phyloP scores from a whole-genome alignment of 2,329 filamentous ascomycete species.

The Colletotrichum cuscutae region DNA sequence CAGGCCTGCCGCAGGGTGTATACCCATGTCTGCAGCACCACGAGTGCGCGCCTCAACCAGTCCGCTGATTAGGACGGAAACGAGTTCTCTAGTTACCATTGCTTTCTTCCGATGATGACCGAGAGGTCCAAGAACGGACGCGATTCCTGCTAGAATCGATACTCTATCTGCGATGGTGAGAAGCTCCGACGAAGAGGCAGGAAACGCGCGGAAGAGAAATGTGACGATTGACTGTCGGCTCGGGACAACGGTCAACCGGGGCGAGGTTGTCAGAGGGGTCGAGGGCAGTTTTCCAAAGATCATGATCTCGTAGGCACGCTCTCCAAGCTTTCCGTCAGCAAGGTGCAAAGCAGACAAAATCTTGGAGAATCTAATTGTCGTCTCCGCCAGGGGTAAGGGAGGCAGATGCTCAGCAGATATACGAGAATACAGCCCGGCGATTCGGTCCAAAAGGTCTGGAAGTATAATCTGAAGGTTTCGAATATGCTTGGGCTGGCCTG shows the following conservation, averaged over 20 bases:
- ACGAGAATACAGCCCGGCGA: slow-evolving; percentile 77
- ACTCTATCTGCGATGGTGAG: slow-evolving; percentile 81
- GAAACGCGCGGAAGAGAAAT: slow-evolving; percentile 76
- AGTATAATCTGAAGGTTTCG: slow-evolving; percentile 68
- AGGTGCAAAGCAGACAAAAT: slow-evolving; percentile 75
- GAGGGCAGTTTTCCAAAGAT: slow-evolving; percentile 69
- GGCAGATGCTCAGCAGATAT: slow-evolving; percentile 78
- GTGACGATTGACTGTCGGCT: slow-evolving; percentile 72
- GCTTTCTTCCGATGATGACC: slow-evolving; percentile 90
- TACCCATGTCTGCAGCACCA: slow-evolving; percentile 94
- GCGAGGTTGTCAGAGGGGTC: slow-evolving; percentile 60
- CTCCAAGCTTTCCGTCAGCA: slow-evolving; percentile 70
- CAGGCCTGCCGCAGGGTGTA: slow-evolving; percentile 91
- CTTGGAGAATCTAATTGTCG: slow-evolving; percentile 78
- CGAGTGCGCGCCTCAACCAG: slow-evolving; percentile 91
- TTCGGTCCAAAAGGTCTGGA: slow-evolving; percentile 80
- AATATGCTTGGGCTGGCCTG: slow-evolving; percentile 62
- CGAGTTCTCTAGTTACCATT: slow-evolving; percentile 86
- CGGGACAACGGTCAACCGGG: slow-evolving; percentile 66
- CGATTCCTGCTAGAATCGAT: slow-evolving; percentile 85
- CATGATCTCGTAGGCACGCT: slow-evolving; percentile 70
- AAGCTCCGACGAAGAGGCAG: slow-evolving; percentile 71
- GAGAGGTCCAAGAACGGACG: slow-evolving; percentile 82
- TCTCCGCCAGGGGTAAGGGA: slow-evolving; percentile 77
- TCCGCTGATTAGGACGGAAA: slow-evolving; percentile 84